Evolutionary conservation across 192 early-diverging fungal species (phyloP), one percentile per base, ranked within the genome.

Genomic region (Entophlyctis luteolus): DNA sequence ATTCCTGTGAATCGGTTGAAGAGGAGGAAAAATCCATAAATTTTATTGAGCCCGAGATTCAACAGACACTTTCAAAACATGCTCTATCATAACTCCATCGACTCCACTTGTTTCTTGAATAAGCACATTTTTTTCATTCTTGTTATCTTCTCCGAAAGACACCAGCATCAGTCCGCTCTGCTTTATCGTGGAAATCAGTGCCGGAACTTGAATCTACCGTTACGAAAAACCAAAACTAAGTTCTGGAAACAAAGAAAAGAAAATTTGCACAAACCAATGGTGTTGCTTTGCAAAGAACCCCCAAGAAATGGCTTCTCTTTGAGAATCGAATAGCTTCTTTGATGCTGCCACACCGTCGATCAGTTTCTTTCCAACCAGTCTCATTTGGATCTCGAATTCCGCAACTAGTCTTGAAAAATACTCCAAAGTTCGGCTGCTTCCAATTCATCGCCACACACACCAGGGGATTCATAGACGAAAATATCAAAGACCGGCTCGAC

Each of bases 381-480:
- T 62, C 39, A 5, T 35, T 27, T 4, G 34, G 2, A 22, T 39
- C 42, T 16, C 28, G 28, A 71, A 83, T 88, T 29, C 94, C 92
- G 45, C 89, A 90, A 37, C 85, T 84, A 3, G 91, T 93, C 57
- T 89, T 84, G 75, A 97, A 93, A 72, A 99, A 99, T 22, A 99
- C 97, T 23, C 82, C 83, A 86, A 88, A 99, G 70, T 98, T 98
- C 22, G 95, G 95, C 65, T 99, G 97, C 75, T 99, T 99, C 97
- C 97, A 98, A 81, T 95, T 99, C 36, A 97, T 65, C 18, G 93
- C 89, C 14, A 89, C 91, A 78, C 97, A 99, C 0, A 96, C 86
- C 20, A 84, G 78, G 16, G 93, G 90, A 71, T 93, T 96, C 75
- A 92, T 93, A 2, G 93, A 94, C 25, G 88, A 90, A 72, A 97